Conservation (phyloP, 176 grass and related monocot genomes). For the Puya raimondii region DNA sequence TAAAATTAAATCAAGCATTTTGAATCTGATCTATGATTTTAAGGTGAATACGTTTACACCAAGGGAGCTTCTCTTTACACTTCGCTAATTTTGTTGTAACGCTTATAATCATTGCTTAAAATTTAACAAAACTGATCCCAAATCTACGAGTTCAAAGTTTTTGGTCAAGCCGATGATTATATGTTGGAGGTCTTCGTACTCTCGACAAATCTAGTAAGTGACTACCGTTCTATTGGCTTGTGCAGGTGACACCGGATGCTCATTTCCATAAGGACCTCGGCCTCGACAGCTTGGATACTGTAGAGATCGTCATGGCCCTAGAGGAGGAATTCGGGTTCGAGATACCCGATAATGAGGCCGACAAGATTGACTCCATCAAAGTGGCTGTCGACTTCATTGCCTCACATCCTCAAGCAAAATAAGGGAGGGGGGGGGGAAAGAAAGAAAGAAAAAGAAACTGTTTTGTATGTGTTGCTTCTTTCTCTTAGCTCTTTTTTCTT, state of each 20-base stretch:
- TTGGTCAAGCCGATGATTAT: too few species aligned
- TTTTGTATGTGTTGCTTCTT: not conserved
- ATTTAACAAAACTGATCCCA: too few species aligned
- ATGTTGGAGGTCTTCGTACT: too few species aligned
- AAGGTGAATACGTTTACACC: too few species aligned
- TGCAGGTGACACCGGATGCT: conserved; percentile 26
- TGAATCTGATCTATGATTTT: too few species aligned
- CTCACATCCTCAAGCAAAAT: conserved; percentile 19
- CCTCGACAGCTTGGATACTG: conserved; percentile 29
- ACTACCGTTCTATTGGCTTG: not conserved
- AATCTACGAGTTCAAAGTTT: too few species aligned
- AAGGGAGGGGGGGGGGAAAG: too few species aligned
- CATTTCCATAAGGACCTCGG: conserved; percentile 34
- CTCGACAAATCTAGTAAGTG: not conserved
- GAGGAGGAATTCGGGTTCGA: conserved; percentile 33
- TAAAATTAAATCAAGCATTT: too few species aligned
- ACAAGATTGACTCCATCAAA: conserved; percentile 24
- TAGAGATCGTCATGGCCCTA: conserved; percentile 26
- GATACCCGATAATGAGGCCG: conserved; percentile 30
- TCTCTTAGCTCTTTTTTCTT: not conserved
- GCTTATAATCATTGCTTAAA: too few species aligned
- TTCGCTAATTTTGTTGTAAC: too few species aligned
- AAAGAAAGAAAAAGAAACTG: not conserved
- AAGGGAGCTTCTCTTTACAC: too few species aligned
- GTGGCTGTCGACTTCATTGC: conserved; percentile 27